Base-by-base conservation (phyloP, 768 basidiomycete species). In the Trametes sanguinea region DNA sequence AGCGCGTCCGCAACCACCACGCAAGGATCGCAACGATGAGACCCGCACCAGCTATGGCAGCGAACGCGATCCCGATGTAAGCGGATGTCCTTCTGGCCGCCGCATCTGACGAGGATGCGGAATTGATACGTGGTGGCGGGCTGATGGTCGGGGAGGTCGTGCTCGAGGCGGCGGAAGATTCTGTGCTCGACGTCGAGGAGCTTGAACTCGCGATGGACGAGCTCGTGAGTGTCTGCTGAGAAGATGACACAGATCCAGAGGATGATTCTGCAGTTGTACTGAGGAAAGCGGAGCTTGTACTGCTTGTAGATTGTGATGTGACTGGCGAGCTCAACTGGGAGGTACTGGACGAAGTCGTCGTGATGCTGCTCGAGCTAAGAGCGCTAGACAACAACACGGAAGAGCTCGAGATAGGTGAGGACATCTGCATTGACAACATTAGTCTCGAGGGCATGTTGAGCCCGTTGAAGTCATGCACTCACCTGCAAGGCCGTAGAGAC, bases 1-100 rank as follows among this genome's bases (percentile, higher is more conserved):
- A 40, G 43, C 69, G 67, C 14, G 63, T 66, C 27, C 72, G 71
- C 9, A 68, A 52, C 65, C 68, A 68, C 69, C 71, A 74, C 6
- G 57, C 40, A 16, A 69, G 39, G 29, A 72, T 43, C 0, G 68
- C 65, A 2, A 71, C 57, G 39, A 72, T 10, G 16, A 68, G 51
- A 6, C 64, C 69, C 6, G 62, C 33, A 6, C 40, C 67, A 2
- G 69, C 67, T 4, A 74, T 59, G 11, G 58, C 52, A 4, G 65
- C 63, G 17, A 74, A 62, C 3, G 71, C 69, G 32, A 74, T 67
- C 2, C 68, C 70, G 30, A 65, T 51, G 50, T 69, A 68, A 47
- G 71, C 60, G 16, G 64, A 53, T 17, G 65, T 63, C 13, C 54
- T 53, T 11, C 66, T 56, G 4, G 60, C n/a, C 30, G 61, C 45